phyloP scores from a whole-genome alignment of 1,284 basidiomycete species.

The Dichomitus squalens region DNA sequence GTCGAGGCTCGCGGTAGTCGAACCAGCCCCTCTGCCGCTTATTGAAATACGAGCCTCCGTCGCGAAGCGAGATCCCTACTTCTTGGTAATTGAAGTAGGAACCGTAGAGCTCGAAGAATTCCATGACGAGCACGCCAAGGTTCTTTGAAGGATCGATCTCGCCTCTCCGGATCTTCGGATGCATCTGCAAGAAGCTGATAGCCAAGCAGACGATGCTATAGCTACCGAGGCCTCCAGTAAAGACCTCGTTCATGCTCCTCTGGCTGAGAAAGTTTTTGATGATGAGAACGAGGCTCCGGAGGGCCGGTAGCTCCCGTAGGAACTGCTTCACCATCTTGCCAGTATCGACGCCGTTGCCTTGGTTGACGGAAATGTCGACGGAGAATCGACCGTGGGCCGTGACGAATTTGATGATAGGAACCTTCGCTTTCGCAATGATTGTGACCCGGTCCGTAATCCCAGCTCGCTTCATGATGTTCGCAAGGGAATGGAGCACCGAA shows the following conservation, averaged over 20 bases:
- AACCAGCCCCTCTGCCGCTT: slow-evolving; percentile 83
- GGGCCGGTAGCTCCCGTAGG: slow-evolving; percentile 72
- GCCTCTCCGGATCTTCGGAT: slow-evolving; percentile 89
- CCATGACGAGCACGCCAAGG: slow-evolving; percentile 89
- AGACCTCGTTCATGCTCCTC: slow-evolving; percentile 96
- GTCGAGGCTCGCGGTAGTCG: slow-evolving; percentile 57
- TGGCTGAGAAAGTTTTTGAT: slow-evolving; percentile 91
- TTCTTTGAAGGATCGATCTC: slow-evolving; percentile 90
- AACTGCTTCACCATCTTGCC: slow-evolving; percentile 85
- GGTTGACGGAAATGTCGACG: slow-evolving; percentile 92
- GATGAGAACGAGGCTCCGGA: slow-evolving; percentile 83
- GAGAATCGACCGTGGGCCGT: slow-evolving; percentile 78
- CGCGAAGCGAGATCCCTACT: slow-evolving; percentile 87
- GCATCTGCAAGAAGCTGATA: slow-evolving; percentile 94
- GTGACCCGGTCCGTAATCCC: slow-evolving; percentile 72
- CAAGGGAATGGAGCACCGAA: slow-evolving; percentile 61
- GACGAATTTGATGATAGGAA: slow-evolving; percentile 93
- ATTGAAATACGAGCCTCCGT: slow-evolving; percentile 84
- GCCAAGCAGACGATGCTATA: slow-evolving; percentile 95
- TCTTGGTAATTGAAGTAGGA: slow-evolving; percentile 89
- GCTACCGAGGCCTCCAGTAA: slow-evolving; percentile 91
- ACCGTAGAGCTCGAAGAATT: slow-evolving; percentile 97
- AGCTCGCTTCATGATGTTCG: slow-evolving; percentile 63
- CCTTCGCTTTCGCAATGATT: slow-evolving; percentile 88
- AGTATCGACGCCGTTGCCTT: slow-evolving; percentile 82